A percentile compares a stretch with the other conserved stretches of the same genome.
phyloP scores from a whole-genome alignment of 1,139 yeast species.

The Tardiomyces blankii region DNA sequence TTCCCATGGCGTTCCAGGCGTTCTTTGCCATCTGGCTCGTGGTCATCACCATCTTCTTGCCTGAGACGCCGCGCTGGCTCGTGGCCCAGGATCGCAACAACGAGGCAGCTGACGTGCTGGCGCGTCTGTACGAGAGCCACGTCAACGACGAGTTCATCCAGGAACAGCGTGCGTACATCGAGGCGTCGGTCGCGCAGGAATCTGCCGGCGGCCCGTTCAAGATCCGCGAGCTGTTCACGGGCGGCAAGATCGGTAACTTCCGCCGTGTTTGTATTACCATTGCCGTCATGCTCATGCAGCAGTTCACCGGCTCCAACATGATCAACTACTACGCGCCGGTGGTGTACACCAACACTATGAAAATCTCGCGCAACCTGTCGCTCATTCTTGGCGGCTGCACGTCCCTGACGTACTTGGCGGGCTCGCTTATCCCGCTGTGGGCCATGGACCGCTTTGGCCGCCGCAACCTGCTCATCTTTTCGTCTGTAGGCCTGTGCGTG shows the following conservation, averaged over 20 bases:
- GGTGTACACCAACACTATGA: constrained; percentile 39
- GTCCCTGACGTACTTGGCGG: not conserved
- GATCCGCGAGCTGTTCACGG: constrained; percentile 4
- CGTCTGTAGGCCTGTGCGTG: constrained; percentile 38
- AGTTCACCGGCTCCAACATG: constrained; percentile 13
- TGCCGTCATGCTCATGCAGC: constrained; percentile 7
- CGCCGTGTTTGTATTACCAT: constrained; percentile 5
- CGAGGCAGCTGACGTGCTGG: constrained; percentile 42
- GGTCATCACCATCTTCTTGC: constrained; percentile 39
- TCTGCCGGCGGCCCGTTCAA: constrained; percentile 5
- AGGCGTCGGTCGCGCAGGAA: constrained; percentile 3
- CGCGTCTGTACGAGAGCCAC: not conserved
- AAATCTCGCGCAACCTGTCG: constrained; percentile 24
- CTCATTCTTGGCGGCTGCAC: not conserved
- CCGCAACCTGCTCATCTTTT: constrained; percentile 33
- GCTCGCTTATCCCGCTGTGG: constrained; percentile 18
- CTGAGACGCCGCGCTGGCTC: constrained; percentile 71
- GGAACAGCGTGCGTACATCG: not conserved
- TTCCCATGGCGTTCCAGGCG: constrained; percentile 30
- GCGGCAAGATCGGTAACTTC: constrained; percentile 4
- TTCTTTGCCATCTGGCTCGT: constrained; percentile 47
- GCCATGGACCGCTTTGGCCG: constrained; percentile 39
- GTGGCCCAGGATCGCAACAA: constrained; percentile 57
- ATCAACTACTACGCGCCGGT: constrained; percentile 13
- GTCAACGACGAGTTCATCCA: not conserved